These are phyloP conservation scores for Aristolochia californica DNA, from an alignment of 164 flowering plant genomes.

Conservation along the genomic window DNA sequence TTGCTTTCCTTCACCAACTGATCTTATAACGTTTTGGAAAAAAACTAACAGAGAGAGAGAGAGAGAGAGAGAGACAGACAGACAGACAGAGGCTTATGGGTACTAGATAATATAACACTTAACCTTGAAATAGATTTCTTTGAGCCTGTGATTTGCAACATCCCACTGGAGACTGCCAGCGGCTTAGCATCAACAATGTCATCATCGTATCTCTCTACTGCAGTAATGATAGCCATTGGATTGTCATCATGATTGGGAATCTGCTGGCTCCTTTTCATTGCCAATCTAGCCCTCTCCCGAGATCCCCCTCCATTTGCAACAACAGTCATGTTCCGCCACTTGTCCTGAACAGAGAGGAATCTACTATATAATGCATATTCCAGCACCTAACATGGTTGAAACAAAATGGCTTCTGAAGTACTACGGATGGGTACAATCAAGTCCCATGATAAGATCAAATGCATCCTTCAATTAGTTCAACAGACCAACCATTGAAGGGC, in stretches of 20 bases:
- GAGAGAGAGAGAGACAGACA: too few species aligned
- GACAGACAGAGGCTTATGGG: too few species aligned
- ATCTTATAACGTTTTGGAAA: too few species aligned
- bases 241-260: conserved; percentile 42
- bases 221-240: conserved; percentile 22
- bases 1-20: too few species aligned
- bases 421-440: too few species aligned
- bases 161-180: conserved; percentile 27
- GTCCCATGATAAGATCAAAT: too few species aligned
- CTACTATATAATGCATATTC: too few species aligned
- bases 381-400: too few species aligned
- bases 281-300: conserved; percentile 61
- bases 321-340: conserved; percentile 96
- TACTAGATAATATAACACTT: neutral
- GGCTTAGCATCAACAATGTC: conserved; percentile 61
- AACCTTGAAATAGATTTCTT: conserved; percentile 62
- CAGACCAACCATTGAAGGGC: too few species aligned
- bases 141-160: conserved; percentile 40
- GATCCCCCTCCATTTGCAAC: conserved; percentile 89
- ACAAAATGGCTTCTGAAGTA: too few species aligned
- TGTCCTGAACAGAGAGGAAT: conserved; percentile 40
- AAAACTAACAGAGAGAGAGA: too few species aligned
- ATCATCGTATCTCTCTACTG: conserved; percentile 41
- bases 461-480: too few species aligned
- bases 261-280: conserved; percentile 43